Evolutionary conservation across 2,329 filamentous ascomycete species (phyloP), one percentile per base, ranked within the genome.

Genomic region (Alternaria viburni): DNA sequence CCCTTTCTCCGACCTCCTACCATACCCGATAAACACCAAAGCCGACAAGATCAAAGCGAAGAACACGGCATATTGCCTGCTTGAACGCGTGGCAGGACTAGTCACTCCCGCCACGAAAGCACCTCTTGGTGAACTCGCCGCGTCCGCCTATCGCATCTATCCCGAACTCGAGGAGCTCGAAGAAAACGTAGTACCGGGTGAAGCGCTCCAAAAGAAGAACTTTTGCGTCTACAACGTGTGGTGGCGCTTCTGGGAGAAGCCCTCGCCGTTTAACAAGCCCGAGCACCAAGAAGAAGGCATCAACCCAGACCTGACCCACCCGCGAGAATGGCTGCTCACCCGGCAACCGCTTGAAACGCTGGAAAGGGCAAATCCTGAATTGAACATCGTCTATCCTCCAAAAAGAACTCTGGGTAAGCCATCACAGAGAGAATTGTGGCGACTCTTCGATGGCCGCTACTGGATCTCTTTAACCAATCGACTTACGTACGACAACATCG

Each of bases 381-480:
- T 55, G 7, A 17, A 60, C 4, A 45, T 64, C 4, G n/a, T 49
- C 5, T 70, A 72, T 12, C 66, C 67, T 1, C 69, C 71, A 4
- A 25, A 26, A 12, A 19, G 36, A 41, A n/a, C 0, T 0, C 36
- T 41, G n/a, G 36, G 15, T 41, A 41, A 41, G 17, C 36, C 25
- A 17, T 41, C 26, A 6, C 50, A 25, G 13, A 50, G 54, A 50
- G 44, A 41, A 30, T 25, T 56, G 50, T 85, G 79, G 75, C 76
- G 78, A 6, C 79, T 89, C 15, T 88, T 86, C 80, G 86, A 88
- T 69, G 81, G 83, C 50, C 81, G 87, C 19, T 88, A 81, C 74
- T 89, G 87, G 87, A 79, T 89, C 52, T 81, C 80, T 3, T 59
- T 88, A 11, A 70, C 74, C 26, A 79, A 84, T 17, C 59, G 36